Base-by-base conservation (phyloP, 2,329 filamentous ascomycete species). In the Xylariaceae sp. region DNA sequence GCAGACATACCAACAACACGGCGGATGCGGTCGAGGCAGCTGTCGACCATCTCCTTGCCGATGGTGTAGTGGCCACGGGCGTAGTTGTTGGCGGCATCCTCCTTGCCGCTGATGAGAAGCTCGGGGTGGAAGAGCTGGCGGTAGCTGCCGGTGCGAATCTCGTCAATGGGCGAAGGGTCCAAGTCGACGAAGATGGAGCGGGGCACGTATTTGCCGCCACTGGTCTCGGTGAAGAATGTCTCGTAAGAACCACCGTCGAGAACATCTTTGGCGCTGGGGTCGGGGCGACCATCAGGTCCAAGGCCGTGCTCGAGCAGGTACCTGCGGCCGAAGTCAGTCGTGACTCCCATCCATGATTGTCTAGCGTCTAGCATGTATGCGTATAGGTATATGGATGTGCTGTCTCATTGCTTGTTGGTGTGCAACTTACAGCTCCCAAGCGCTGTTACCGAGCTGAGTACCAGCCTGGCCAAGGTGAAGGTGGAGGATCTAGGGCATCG, bases 21-120 rank as follows among this genome's bases (percentile, higher is more conserved):
- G 66, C 85, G 84, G 61, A 88, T 82, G 63, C 82, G 81, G 65
- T 88, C 84, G 66, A 88, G 81, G 65, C 88, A 85, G 62, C 73
- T 79, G 69, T 88, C 85, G 50, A 87, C 81, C 81, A 87, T 84
- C 76, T 88, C 85, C 79, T 88, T 88, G 74, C 86, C 86, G 63
- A 88, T 84, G 63, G 86, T 88, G 74, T 89, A 88, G 75, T 89
- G 85, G 52, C 86, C 86, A 75, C 85, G 85, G 62, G 86, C 86
- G 66, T 88, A 89, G 78, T 89, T 89, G 76, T 88, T 88, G 74
- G 85, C 84, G 53, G 86, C 85, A 80, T 88, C 86, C 71, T 88
- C 86, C 79, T 88, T 88, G 73, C 85, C 85, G 71, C 81, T 88
- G 68, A 88, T 83, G 67, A 88, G 72, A 63, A 85, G 77, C 76